A percentile compares a stretch with the other conserved stretches of the same genome.
Evolutionary conservation across 495 filamentous ascomycete genomes (phyloP).

Genomic region (Aspergillus ostianus): DNA sequence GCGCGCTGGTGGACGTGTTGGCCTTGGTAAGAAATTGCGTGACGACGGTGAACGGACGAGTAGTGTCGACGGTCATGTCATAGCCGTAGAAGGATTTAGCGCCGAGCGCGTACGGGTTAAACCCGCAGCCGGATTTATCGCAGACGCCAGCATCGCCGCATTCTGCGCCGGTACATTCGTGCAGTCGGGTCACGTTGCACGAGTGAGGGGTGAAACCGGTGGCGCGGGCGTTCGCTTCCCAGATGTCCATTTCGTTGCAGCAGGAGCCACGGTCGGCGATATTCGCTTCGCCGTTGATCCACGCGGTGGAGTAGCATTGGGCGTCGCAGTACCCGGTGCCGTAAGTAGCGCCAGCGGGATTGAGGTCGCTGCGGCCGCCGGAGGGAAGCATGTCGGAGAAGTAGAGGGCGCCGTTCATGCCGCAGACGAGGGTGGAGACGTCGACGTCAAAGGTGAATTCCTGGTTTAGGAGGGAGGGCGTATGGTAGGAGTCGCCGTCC

Average conservation of each 20-base stretch:
- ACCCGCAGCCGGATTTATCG: constrained; percentile 63
- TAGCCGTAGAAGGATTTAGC: constrained; percentile 55
- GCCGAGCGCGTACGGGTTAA: constrained; percentile 62
- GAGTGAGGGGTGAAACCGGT: constrained; percentile 58
- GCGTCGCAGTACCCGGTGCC: constrained; percentile 72
- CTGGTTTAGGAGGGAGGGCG: constrained; percentile 55
- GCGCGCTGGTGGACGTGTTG: constrained; percentile 38
- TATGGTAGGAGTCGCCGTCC: constrained; percentile 54
- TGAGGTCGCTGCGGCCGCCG: constrained; percentile 54
- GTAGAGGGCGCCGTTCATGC: constrained; percentile 68
- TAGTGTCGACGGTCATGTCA: constrained; percentile 53
- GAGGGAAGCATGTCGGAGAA: constrained; percentile 59
- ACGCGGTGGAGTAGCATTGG: constrained; percentile 57
- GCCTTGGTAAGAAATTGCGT: constrained; percentile 63
- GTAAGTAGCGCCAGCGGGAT: constrained; percentile 61
- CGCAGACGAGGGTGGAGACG: constrained; percentile 58
- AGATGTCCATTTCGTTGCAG: constrained; percentile 64
- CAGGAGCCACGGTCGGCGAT: constrained; percentile 47
- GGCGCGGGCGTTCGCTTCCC: constrained; percentile 60
- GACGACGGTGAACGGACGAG: constrained; percentile 59
- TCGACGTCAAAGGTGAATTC: constrained; percentile 67
- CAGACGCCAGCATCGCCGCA: constrained; percentile 55
- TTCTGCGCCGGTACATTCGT: constrained; percentile 49
- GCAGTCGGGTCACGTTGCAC: constrained; percentile 44
- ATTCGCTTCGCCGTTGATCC: constrained; percentile 59